These are phyloP conservation scores for Colletotrichum camelliae DNA, from an alignment of 2,329 filamentous ascomycete genomes.

Conservation along the genomic window DNA sequence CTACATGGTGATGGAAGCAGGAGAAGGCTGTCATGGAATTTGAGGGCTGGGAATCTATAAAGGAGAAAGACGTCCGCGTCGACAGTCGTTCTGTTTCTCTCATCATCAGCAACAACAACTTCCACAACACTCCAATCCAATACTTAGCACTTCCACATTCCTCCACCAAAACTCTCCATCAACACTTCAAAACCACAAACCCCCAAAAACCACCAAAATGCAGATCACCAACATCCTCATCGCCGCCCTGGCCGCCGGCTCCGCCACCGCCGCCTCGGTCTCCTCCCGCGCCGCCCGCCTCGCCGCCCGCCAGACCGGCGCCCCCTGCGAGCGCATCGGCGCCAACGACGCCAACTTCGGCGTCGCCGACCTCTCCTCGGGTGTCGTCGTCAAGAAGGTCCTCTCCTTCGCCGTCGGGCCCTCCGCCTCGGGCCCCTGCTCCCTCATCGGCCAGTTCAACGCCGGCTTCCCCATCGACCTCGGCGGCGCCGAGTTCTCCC, in stretches of 20 bases:
- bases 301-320: neutral
- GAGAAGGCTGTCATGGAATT: neutral
- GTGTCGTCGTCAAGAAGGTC: constrained; percentile 3
- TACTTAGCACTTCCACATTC: neutral
- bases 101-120: neutral
- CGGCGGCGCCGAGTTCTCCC: neutral
- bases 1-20: neutral
- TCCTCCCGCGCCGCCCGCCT: neutral
- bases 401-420: constrained; percentile 4
- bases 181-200: neutral
- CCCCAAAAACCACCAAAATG: neutral
- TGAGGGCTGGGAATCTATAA: neutral
- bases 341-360: constrained; percentile 6
- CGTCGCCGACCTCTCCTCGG: constrained; percentile 3
- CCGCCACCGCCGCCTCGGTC: neutral
- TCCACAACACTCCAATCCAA: neutral
- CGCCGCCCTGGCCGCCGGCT: neutral
- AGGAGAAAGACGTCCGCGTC: neutral
- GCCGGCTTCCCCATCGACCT: constrained; percentile 10
- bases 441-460: constrained; percentile 7
- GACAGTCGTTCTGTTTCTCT: neutral
- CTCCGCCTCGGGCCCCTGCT: constrained; percentile 1
- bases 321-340: neutral
- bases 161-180: neutral
- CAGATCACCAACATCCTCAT: constrained; percentile 10